A percentile compares a stretch with the other conserved stretches of the same genome.
Evolutionary conservation across 106 monocot species (phyloP).

Genomic region (Acorus calamus): DNA sequence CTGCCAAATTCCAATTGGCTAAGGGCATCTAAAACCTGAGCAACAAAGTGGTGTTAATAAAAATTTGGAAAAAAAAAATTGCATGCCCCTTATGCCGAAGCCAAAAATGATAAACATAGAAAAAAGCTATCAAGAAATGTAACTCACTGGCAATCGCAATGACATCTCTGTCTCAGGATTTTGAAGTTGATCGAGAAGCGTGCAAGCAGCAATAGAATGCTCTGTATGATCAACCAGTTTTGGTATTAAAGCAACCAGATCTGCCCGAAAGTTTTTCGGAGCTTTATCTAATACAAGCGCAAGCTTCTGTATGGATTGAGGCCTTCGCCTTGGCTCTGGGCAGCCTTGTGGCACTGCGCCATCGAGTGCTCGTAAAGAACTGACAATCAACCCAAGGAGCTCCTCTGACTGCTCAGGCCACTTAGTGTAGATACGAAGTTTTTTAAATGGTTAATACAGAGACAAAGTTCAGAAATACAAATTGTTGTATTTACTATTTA

Average conservation of each 20-base stretch:
- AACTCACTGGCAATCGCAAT: conserved; percentile 49
- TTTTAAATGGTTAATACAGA: conserved; percentile 1
- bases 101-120: not conserved
- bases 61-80: not conserved
- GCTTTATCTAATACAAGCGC: conserved; percentile 76
- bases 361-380: conserved; percentile 78
- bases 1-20: conserved; percentile 60
- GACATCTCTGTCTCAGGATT: conserved; percentile 59
- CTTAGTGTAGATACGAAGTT: conserved; percentile 39
- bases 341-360: conserved; percentile 71
- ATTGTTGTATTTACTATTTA: too few relatives aligned
- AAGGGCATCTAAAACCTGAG: conserved; percentile 72
- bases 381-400: conserved; percentile 82
- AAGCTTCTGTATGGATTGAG: conserved; percentile 77
- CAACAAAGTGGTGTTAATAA: too few relatives aligned
- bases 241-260: conserved; percentile 70
- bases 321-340: conserved; percentile 54
- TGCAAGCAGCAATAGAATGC: conserved; percentile 72
- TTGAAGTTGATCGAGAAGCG: conserved; percentile 58
- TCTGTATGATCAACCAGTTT: conserved; percentile 77
- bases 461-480: not conserved
- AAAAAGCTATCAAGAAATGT: conserved; percentile 1
- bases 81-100: not conserved
- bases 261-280: conserved; percentile 70
- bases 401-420: conserved; percentile 95